phyloP scores from a whole-genome alignment of 176 grass and related monocot genomes.

The Triticum dicoccoides region DNA sequence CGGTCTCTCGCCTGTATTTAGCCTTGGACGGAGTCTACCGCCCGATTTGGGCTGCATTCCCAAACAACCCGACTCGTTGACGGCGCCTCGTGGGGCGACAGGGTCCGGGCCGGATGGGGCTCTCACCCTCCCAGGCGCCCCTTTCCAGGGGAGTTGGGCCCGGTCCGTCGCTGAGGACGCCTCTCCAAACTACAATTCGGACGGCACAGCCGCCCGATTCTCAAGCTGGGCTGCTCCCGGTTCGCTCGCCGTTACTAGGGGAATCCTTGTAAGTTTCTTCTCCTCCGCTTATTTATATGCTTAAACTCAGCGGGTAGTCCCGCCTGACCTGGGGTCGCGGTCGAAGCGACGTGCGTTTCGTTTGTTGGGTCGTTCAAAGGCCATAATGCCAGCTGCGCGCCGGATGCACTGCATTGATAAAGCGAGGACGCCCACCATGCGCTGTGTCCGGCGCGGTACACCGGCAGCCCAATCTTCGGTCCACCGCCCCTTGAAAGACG shows the following conservation, averaged over 20 bases:
- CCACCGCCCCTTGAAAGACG: too few relatives aligned
- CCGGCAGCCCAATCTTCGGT: too few relatives aligned
- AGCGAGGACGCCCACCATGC: too few relatives aligned
- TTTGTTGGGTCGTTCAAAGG: too few relatives aligned
- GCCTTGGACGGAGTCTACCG: slow-evolving; percentile 60
- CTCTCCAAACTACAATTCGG: not conserved
- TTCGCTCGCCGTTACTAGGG: not conserved
- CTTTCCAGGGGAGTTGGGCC: slow-evolving; percentile 38
- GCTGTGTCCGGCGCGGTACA: too few relatives aligned
- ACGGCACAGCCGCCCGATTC: not conserved
- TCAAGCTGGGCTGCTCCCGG: not conserved
- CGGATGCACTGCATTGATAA: too few relatives aligned
- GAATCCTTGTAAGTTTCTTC: not conserved
- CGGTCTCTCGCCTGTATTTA: slow-evolving; percentile 73
- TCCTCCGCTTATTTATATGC: not conserved
- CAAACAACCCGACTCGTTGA: slow-evolving; percentile 56
- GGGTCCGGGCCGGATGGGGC: slow-evolving; percentile 53
- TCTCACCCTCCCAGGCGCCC: slow-evolving; percentile 54
- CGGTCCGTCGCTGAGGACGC: not conserved
- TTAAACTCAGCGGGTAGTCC: not conserved
- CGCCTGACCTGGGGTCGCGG: not conserved
- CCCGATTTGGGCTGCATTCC: slow-evolving; percentile 43
- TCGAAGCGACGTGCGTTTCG: too few relatives aligned
- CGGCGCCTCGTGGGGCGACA: slow-evolving; percentile 48
- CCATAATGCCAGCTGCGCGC: too few relatives aligned